Evolutionary conservation across 164 flowering plant species (phyloP), one percentile per base, ranked within the genome.

Genomic region (Tetracentron sinense): DNA sequence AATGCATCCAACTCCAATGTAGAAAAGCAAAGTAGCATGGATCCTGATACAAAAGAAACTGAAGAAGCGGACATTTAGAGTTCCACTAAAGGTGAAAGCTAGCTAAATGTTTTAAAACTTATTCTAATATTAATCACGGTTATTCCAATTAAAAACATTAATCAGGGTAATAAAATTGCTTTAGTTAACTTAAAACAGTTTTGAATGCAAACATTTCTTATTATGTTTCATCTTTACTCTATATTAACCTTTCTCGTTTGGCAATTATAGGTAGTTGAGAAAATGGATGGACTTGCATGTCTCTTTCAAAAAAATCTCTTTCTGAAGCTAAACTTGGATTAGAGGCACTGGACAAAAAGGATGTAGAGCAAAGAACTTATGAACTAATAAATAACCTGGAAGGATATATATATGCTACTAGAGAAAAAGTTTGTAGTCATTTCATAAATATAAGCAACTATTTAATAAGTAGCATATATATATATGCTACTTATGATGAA

Each of bases 341-440:
- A 75, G 91, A 81, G 67, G 80, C 78, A 65, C 73, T 92, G 67
- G 88, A 90, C 78, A 87, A 81, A 73, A 92, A 81, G 72, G 98
- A 92, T 68, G 86, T 84, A 4, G 97, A 92, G 68, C 77, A 98
- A 57, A 85, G 86, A 74, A 95, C 97, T 29, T 97, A 94, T 17
- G 99, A 95, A 77, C 73, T 92, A 42, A 95, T 92, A 70, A 95
- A 95, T 75, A 82, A 83, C 75, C 77, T 95, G 73, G 99, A 95
- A 79, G 85, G 82, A 27, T 95, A 90, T 75, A 88, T 95, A 47
- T 95, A 95, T 73, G 70, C 89, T 42, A 90, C 92, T n/a, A 90
- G 74, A 76, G 99, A 95, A 64, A 88, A 95, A 95, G 99, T 90
- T 51, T 22, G 68, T 30, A 59, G 47, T 35, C 26, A 44, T 63